phyloP scores from a whole-genome alignment of 176 grass and related monocot genomes.

The Olyra latifolia region DNA sequence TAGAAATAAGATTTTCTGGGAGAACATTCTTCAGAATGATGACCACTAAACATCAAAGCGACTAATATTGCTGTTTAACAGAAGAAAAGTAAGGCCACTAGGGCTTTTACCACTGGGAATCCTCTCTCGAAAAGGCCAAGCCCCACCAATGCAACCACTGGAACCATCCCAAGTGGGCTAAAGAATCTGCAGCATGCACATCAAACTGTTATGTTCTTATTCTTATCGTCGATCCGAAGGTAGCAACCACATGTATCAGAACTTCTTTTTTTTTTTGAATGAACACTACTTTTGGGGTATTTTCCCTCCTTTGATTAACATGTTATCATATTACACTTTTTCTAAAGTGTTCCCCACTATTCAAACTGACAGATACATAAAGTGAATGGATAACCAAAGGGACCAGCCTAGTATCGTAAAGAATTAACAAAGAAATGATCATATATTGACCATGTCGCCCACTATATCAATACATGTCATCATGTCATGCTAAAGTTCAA shows the following conservation, averaged over 20 bases:
- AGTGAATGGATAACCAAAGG: slow-evolving; percentile 28
- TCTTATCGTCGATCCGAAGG: slow-evolving; percentile 40
- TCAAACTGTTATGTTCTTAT: slow-evolving; percentile 38
- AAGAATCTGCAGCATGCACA: slow-evolving; percentile 83
- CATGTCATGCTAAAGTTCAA: background rate
- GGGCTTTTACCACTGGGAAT: slow-evolving; percentile 85
- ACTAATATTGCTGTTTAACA: background rate
- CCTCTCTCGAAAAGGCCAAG: slow-evolving; percentile 99
- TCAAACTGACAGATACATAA: slow-evolving; percentile 40
- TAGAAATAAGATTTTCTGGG: background rate
- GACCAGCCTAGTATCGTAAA: slow-evolving; percentile 24
- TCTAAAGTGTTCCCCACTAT: slow-evolving; percentile 42
- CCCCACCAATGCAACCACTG: slow-evolving; percentile 83
- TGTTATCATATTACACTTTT: slow-evolving; percentile 32
- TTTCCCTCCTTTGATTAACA: slow-evolving; percentile 21
- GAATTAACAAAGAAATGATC: slow-evolving; percentile 29
- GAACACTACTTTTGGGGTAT: background rate
- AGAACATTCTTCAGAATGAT: background rate
- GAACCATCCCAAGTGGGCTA: slow-evolving; percentile 95
- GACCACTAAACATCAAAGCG: slow-evolving; percentile 5
- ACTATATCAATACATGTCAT: slow-evolving; percentile 17
- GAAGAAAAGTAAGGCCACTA: slow-evolving; percentile 44
- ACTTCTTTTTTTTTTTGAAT: slow-evolving; percentile 22
- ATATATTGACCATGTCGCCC: slow-evolving; percentile 21
- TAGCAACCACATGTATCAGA: slow-evolving; percentile 23